A percentile compares a stretch with the other conserved stretches of the same genome.
These are phyloP conservation scores for Thielaviopsis punctulata DNA, from an alignment of 2,329 filamentous ascomycete genomes.

Conservation along the genomic window DNA sequence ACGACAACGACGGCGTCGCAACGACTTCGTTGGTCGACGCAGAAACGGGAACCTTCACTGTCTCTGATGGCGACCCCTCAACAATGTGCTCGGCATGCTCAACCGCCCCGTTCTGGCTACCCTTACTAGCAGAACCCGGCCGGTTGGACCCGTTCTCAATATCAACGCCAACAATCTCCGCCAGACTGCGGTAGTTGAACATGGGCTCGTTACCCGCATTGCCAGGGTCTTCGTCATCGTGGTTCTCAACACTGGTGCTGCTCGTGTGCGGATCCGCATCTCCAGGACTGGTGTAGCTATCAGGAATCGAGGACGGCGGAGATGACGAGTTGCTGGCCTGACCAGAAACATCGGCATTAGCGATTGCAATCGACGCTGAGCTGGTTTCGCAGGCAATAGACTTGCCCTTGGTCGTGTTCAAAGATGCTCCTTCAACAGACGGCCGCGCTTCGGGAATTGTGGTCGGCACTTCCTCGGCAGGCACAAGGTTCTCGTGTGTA, in stretches of 20 bases:
- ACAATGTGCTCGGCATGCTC: slow-evolving; percentile 5
- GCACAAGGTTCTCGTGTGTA: slow-evolving; percentile 18
- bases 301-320: slow-evolving; percentile 51
- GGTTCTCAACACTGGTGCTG: slow-evolving; percentile 32
- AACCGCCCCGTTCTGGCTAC: slow-evolving; percentile 1
- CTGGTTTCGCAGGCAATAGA: slow-evolving; percentile 16
- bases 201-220: slow-evolving; percentile 49
- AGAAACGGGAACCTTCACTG: background rate
- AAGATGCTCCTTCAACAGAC: slow-evolving; percentile 20
- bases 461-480: slow-evolving; percentile 31
- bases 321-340: slow-evolving; percentile 82
- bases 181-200: slow-evolving; percentile 82
- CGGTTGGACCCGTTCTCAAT: slow-evolving; percentile 17
- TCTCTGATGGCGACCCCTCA: background rate
- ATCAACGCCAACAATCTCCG: slow-evolving; percentile 60
- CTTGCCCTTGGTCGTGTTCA: slow-evolving; percentile 42
- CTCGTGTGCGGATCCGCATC: slow-evolving; percentile 35
- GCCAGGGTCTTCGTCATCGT: slow-evolving; percentile 33
- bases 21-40: background rate
- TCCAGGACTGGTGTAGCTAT: slow-evolving; percentile 28
- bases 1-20: background rate
- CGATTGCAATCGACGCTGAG: slow-evolving; percentile 8
- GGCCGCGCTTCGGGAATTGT: slow-evolving; percentile 17
- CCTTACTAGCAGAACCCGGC: background rate
- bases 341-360: slow-evolving; percentile 46